Conservation (phyloP, 1,139 yeast species). For the Kurtzmaniella quercitrusa region DNA sequence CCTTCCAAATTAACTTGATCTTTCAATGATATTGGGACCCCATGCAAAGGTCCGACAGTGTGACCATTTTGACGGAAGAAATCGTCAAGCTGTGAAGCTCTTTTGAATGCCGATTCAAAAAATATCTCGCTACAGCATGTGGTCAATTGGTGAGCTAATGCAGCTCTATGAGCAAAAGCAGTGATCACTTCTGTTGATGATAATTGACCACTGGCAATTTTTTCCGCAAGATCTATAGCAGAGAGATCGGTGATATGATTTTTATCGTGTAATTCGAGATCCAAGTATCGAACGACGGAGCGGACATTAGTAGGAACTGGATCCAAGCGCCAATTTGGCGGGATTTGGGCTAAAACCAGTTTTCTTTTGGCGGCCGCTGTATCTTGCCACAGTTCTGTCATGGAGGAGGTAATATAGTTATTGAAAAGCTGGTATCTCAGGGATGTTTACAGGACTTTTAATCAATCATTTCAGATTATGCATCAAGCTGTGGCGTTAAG, state of each 20-base stretch:
- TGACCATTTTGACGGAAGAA: slow-evolving; percentile 27
- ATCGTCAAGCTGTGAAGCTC: slow-evolving; percentile 38
- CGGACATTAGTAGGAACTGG: slow-evolving; percentile 14
- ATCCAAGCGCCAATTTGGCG: slow-evolving; percentile 19
- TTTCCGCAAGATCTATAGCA: slow-evolving; percentile 4
- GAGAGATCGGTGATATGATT: slow-evolving; percentile 12
- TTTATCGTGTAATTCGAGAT: slow-evolving; percentile 12
- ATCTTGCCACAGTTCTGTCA: slow-evolving; percentile 12
- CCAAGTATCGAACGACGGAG: slow-evolving; percentile 30
- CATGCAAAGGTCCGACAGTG: slow-evolving; percentile 57
- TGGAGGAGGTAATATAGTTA: neutral
- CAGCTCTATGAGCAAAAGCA: slow-evolving; percentile 20
- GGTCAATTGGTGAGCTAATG: slow-evolving; percentile 19
- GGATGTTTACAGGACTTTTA: too few species aligned
- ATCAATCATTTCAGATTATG: too few species aligned
- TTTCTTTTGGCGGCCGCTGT: slow-evolving; percentile 15
- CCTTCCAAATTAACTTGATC: slow-evolving; percentile 51
- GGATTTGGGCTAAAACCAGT: slow-evolving; percentile 15
- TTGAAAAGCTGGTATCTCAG: too few species aligned
- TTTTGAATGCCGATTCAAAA: slow-evolving; percentile 15
- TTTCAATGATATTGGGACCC: slow-evolving; percentile 61
- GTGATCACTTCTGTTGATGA: slow-evolving; percentile 11
- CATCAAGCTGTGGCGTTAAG: too few species aligned
- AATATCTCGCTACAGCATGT: slow-evolving; percentile 16
- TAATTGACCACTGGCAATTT: slow-evolving; percentile 10